A percentile compares a stretch with the other conserved stretches of the same genome.
Conservation (phyloP, 1,284 basidiomycete genomes). For the Gymnopus androsaceus region DNA sequence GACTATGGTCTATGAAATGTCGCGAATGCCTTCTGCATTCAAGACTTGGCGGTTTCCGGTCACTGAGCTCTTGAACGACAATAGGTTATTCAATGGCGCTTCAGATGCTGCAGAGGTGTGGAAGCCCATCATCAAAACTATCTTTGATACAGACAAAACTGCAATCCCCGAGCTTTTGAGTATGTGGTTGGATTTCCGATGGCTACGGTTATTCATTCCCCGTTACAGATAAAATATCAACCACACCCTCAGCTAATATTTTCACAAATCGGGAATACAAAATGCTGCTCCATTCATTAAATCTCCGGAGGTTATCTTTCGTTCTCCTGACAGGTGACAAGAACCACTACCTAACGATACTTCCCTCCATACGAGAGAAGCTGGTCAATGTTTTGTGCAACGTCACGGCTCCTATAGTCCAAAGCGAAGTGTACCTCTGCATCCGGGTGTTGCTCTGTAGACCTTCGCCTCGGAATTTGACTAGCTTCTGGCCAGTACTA, state of each 20-base stretch:
- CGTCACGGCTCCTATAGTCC: conserved; percentile 80
- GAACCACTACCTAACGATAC: conserved; percentile 87
- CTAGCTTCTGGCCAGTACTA: conserved; percentile 96
- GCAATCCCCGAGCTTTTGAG: conserved; percentile 84
- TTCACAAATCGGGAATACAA: conserved; percentile 97
- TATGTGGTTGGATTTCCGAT: conserved; percentile 33
- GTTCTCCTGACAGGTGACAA: conserved; percentile 84
- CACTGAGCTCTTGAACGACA: conserved; percentile 82
- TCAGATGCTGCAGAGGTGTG: conserved; percentile 64
- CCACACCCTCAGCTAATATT: conserved; percentile 91
- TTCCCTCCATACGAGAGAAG: conserved; percentile 95
- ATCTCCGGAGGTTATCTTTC: conserved; percentile 86
- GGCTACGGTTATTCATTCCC: conserved; percentile 12
- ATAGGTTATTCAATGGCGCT: conserved; percentile 81
- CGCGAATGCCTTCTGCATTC: conserved; percentile 73
- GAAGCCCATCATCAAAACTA: conserved; percentile 76
- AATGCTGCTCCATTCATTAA: conserved; percentile 85
- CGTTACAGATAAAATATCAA: conserved; percentile 72
- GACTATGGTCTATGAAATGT: conserved; percentile 76
- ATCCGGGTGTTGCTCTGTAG: conserved; percentile 90
- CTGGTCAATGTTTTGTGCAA: conserved; percentile 91
- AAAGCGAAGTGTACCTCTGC: conserved; percentile 94
- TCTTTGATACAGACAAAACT: conserved; percentile 88
- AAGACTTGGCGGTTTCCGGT: conserved; percentile 88
- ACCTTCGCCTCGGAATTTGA: conserved; percentile 88